A percentile compares a stretch with the other conserved stretches of the same genome.
phyloP scores from a whole-genome alignment of 345 rosid genomes.

The Hibiscus syriacus region DNA sequence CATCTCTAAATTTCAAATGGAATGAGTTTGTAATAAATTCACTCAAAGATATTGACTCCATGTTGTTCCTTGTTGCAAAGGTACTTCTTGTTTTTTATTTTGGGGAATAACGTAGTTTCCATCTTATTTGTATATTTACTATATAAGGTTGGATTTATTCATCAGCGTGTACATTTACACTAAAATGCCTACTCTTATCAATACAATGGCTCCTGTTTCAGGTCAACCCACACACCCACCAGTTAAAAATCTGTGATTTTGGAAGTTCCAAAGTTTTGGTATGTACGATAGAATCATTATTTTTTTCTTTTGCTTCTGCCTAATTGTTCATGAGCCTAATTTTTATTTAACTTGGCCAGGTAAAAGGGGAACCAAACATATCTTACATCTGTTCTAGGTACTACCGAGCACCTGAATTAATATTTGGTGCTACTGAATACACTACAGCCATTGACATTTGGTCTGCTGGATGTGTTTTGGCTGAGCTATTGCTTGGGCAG shows the following conservation, averaged over 20 bases:
- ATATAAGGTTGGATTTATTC: not conserved
- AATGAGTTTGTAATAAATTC: not conserved
- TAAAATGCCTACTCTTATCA: not conserved
- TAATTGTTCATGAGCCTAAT: not conserved
- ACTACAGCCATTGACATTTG: constrained; percentile 95
- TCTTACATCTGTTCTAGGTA: constrained; percentile 96
- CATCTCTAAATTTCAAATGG: not conserved
- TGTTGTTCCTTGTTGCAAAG: not conserved
- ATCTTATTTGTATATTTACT: not conserved
- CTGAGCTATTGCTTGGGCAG: constrained; percentile 93
- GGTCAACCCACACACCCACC: constrained; percentile 98
- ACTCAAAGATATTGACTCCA: not conserved
- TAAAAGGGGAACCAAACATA: constrained; percentile 92
- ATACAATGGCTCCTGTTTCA: constrained; percentile 16
- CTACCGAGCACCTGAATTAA: constrained; percentile 96
- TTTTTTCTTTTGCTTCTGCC: not conserved
- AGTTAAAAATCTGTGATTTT: constrained; percentile 87
- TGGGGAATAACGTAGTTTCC: not conserved
- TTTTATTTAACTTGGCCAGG: constrained; percentile 38
- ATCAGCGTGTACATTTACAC: not conserved
- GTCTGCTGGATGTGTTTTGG: constrained; percentile 97
- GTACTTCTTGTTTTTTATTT: not conserved
- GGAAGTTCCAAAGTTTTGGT: constrained; percentile 99
- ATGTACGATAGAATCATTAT: constrained; percentile 11
- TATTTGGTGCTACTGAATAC: constrained; percentile 95